Base-by-base conservation (phyloP, 2,329 filamentous ascomycete genomes). In the Colletotrichum noveboracense region DNA sequence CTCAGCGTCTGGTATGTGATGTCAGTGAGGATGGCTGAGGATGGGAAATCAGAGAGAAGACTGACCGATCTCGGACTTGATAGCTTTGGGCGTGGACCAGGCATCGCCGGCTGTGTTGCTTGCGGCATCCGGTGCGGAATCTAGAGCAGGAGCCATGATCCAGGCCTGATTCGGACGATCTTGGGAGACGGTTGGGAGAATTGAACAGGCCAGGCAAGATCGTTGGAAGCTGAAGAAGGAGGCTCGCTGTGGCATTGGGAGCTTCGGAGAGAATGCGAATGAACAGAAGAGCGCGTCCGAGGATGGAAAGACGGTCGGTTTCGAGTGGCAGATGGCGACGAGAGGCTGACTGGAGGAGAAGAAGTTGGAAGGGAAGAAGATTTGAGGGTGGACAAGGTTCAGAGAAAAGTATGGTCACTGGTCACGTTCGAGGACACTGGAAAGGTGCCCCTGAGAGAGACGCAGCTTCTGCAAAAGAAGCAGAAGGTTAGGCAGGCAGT, bases 321-420 rank as follows among this genome's bases (percentile, higher is more conserved):
- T 43, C 36, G 36, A 43, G 36, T 43, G 36, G 36, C 16, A 10
- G 18, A 6, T 43, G 38, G 18, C 1, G 38, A n/a, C 3, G 18
- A 4, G 38, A 1, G 9, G 38, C 1, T 48, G 38, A 6, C 18
- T 48, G 38, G 18, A 43, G 38, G 18, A 12, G 9, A 10, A n/a
- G 18, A 1, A n/a, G 18, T n/a, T 48, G 9, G 38, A 0, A n/a
- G 0, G 38, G 38, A 12, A n/a, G 18, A 48, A 1, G 18, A 6
- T 43, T 43, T 43, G 0, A 4, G 14, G 18, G 2, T 43, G 38
- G 38, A 2, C 38, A 0, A 43, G 38, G 38, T 12, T 43, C 0
- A n/a, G 38, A 43, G 38, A 18, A 0, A n/a, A 5, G 9, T n/a
- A 43, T 0, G 38, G 18, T n/a, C 18, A 2, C 38, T 43, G 18